Evolutionary conservation across 1,139 yeast genomes (phyloP), one percentile per base, ranked within the genome.

Genomic region (Nakaseomyces nivariensis): DNA sequence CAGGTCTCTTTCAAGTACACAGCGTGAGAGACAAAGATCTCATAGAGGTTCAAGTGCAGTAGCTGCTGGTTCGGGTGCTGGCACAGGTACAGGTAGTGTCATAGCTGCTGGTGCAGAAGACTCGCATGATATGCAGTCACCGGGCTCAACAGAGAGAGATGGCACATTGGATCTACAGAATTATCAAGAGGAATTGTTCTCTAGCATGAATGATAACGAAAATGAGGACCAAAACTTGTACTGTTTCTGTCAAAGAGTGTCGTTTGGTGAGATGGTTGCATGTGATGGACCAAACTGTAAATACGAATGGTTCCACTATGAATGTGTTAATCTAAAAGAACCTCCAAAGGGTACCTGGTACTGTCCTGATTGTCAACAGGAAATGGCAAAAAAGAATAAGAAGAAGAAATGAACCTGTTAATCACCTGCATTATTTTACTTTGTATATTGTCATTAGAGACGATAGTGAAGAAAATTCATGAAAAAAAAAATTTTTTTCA

Each of bases 191-290:
- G 62, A 57, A 34, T 45, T 55, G 24, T 56, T 58, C 40, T 49
- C 60, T 24, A 53, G 58, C 33, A 50, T 50, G 42, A 58, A 57
- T 40, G 64, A 58, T 24, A 63, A 63, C 37, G 68, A 67, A 8
- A 70, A 68, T 7, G 69, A 65, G 46, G 71, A 69, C 45, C 66
- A 78, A 53, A 78, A 76, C 48, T 58, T 76, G 32, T 83, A 82
- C 61, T 84, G 92, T 67, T 72, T 79, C 60, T 84, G 92, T 62
- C 80, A 78, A 56, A 72, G 84, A 17, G 83, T 81, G 0, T 79
- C 86, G 2, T 81, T 75, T 67, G 90, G 90, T 11, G 83, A 78
- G 55, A 84, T 84, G 92, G 80, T 84, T 64, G 89, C 88, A 0
- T 84, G 92, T 64, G 92, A 84, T 60, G 82, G 84, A 52, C 79